phyloP scores from a whole-genome alignment of 352 stramenopile species.

The Phytopythium montanum region DNA sequence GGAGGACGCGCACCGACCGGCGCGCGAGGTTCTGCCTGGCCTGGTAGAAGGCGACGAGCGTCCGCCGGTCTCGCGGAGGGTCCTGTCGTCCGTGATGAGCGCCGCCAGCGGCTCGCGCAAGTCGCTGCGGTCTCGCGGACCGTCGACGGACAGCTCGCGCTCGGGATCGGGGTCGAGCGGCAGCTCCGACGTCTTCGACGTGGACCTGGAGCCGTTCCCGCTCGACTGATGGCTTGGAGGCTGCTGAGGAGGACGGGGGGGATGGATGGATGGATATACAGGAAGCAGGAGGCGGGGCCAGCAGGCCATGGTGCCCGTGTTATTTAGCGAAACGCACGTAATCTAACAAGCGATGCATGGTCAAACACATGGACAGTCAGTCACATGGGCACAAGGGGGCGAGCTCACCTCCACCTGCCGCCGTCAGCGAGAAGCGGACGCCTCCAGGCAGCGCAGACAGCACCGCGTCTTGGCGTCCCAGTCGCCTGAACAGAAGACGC shows the following conservation, averaged over 20 bases:
- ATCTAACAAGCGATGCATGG: conserved; percentile 5
- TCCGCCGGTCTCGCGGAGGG: not conserved
- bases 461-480: conserved; percentile 34
- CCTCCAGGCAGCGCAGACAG: conserved; percentile 23
- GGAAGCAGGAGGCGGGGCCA: not conserved
- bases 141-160: not conserved
- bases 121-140: not conserved
- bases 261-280: not conserved
- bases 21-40: not conserved
- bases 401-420: no score
- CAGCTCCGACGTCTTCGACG: conserved; percentile 6
- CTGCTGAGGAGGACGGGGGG: not conserved
- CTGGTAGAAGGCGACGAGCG: not conserved
- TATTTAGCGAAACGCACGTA: conserved; percentile 9
- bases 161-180: not conserved
- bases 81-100: conserved; percentile 1
- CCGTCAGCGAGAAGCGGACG: not conserved
- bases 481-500: conserved; percentile 57
- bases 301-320: not conserved
- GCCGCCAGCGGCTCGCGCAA: not conserved
- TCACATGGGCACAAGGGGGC: not conserved
- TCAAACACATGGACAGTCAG: not conserved
- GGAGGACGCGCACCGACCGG: not conserved
- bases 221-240: not conserved
- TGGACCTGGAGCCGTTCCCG: conserved; percentile 1